Base-by-base conservation (phyloP, 257 asterid species). In the Mentha longifolia region DNA sequence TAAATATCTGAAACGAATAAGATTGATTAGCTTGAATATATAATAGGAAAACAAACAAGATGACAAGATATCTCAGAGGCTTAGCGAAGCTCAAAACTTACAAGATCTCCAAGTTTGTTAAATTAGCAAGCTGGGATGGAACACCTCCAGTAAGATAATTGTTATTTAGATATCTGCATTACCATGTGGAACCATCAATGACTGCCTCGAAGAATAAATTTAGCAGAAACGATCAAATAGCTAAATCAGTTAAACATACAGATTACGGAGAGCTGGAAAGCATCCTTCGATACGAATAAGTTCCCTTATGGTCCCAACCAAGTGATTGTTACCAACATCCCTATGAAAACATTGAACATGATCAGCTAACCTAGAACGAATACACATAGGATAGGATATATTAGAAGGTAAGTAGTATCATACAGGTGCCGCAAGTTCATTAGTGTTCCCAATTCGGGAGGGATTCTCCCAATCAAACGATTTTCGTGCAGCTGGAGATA, bases 201-300 rank as follows among this genome's bases (percentile, higher is more conserved):
- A 72, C 71, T 73, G n/a, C n/a, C n/a, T n/a, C n/a, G 3, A 22
- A 22, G 25, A 15, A 56, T 43, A 61, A 59, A 60, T 70, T 22
- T 7, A 60, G 54, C 55, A 69, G 51, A 67, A 43, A 12, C 11
- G 45, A 65, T 39, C 56, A 64, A 59, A 51, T 16, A 74, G 66
- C 47, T 58, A 63, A 74, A 62, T 30, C 45, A 52, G 54, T 19
- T 35, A 59, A 67, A 15, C 97, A 81, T 86, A 94, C 98, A 94
- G 81, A 81, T 94, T 94, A 50, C 96, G 92, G 75, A 94, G 96
- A 74, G 98, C 85, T 46, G 97, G 96, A 80, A 91, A 94, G 86
- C 98, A 87, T 84, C 98, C 98, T 78, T 94, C 99, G 17, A 86
- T 82, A 6, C 91, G 96, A 54, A 94, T 91, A 77, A 94, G 98